Conservation (phyloP, 331 rosid species). For the Telfairia occidentalis region DNA sequence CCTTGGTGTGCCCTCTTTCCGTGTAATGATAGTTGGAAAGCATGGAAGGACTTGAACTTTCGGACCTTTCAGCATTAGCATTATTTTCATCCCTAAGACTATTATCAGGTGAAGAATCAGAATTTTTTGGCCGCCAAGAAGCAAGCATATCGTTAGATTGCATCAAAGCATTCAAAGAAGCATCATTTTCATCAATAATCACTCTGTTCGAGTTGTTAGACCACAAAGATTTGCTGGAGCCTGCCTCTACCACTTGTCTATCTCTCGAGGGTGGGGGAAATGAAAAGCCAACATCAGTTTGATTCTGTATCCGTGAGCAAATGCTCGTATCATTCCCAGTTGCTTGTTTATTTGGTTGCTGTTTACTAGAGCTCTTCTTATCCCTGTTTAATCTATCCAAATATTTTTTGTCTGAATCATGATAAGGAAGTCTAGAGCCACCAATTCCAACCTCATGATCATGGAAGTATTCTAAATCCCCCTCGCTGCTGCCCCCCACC, state of each 20-base stretch:
- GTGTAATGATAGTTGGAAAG: conserved; percentile 74
- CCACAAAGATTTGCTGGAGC: conserved; percentile 54
- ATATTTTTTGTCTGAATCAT: conserved; percentile 38
- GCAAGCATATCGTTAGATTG: conserved; percentile 50
- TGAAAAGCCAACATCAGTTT: conserved; percentile 57
- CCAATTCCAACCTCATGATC: conserved; percentile 51
- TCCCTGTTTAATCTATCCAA: conserved; percentile 33
- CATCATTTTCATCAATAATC: conserved; percentile 44
- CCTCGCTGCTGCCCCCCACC: conserved; percentile 76
- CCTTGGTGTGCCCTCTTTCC: conserved; percentile 56
- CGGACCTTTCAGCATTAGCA: conserved; percentile 43
- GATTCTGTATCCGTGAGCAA: conserved; percentile 37
- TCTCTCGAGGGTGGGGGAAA: conserved; percentile 71
- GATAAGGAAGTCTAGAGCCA: conserved; percentile 43
- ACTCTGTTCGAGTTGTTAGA: conserved; percentile 41
- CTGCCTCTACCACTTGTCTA: conserved; percentile 35
- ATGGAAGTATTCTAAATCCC: conserved; percentile 57
- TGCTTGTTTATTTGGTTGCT: conserved; percentile 55
- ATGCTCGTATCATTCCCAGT: conserved; percentile 34
- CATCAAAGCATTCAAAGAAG: conserved; percentile 38
- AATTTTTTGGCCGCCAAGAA: conserved; percentile 64
- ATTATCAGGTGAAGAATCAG: conserved; percentile 68
- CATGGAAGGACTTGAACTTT: conserved; percentile 66
- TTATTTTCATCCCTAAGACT: conserved; percentile 64
- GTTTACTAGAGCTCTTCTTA: conserved; percentile 36